These are phyloP conservation scores for Globisporangium parvum DNA, from an alignment of 352 stramenopile species.

Conservation along the genomic window DNA sequence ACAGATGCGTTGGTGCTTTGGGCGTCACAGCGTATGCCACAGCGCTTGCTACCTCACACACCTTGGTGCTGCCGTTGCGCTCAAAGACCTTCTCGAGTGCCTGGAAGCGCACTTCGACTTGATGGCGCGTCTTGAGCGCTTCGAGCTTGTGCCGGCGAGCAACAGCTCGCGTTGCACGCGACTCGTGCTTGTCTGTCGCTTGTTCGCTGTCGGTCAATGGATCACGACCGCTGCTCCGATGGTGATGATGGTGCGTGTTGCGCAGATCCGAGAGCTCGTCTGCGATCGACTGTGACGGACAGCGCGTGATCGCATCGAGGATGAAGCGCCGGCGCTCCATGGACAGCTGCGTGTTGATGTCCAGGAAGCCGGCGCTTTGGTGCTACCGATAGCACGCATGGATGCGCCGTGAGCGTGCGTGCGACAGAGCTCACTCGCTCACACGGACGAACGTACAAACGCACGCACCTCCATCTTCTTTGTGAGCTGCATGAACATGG, in stretches of 20 bases:
- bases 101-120: constrained; percentile 54
- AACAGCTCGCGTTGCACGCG: constrained; percentile 19
- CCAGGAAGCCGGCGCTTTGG: constrained; percentile 60
- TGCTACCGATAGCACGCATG: constrained; percentile 20
- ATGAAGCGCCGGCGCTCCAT: constrained; percentile 73
- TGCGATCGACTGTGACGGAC: constrained; percentile 40
- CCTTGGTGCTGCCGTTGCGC: constrained; percentile 36
- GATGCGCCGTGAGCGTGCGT: constrained; percentile 1
- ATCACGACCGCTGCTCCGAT: background rate
- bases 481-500: constrained; percentile 70
- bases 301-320: constrained; percentile 60
- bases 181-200: constrained; percentile 5
- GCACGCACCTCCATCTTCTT: constrained; percentile 69
- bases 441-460: too few species aligned
- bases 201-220: background rate
- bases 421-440: too few species aligned
- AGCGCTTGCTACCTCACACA: constrained; percentile 2
- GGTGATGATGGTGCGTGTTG: constrained; percentile 7
- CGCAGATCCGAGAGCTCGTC: constrained; percentile 49
- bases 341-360: constrained; percentile 74
- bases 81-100: constrained; percentile 51
- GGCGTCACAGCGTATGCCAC: too few species aligned
- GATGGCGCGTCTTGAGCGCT: constrained; percentile 37
- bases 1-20: too few species aligned
- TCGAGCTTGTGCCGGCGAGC: constrained; percentile 46